Evolutionary conservation across 805 yeast genomes (phyloP), one percentile per base, ranked within the genome.

Genomic region (Kodamaea neixiangensis): DNA sequence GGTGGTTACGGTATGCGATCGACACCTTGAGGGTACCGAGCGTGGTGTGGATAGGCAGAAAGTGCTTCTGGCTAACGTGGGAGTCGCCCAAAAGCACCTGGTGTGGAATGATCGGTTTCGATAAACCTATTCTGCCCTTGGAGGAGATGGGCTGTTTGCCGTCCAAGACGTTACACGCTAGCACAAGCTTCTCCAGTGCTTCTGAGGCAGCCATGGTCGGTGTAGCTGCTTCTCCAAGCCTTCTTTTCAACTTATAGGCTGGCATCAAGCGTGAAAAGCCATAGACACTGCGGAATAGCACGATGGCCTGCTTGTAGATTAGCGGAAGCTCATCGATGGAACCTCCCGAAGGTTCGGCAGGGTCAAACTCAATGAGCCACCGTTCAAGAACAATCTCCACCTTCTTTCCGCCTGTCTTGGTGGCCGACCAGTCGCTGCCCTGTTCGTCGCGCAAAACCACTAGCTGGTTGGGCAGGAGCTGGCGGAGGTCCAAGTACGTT

Each of bases 371-470:
- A 31, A 94, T 71, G 19, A 90, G 75, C 99, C 99, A 94, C 52
- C 99, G 78, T 63, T 94, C 99, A 51, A 94, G 70, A 1, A 94
- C 97, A n/a, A 94, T 81, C 66, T 93, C 98, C 14, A 82, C 76
- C 60, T 87, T 87, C 60, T 80, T 82, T 2, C 79, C 74, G 11
- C 86, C 86, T 10, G 69, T 64, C 52, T 77, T 81, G 7, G 86
- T 73, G 10, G 84, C 84, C 7, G 79, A 71, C 79, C 86, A 83
- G 11, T 77, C 61, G 54, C 75, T 74, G 19, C 77, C 79, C 6
- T 76, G 75, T 3, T 75, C 77, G 57, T 86, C 92, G 22, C 72
- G 72, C 37, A 88, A 65, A 31, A 83, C 78, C 25, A 88, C 74
- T 17, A 82, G 73, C 54, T 86, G 89, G 39, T 80, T 78, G 1